Percentiles rank a stretch among this genome's conserved stretches.
Conservation (phyloP, 805 yeast species). For the Saturnispora galanensis region DNA sequence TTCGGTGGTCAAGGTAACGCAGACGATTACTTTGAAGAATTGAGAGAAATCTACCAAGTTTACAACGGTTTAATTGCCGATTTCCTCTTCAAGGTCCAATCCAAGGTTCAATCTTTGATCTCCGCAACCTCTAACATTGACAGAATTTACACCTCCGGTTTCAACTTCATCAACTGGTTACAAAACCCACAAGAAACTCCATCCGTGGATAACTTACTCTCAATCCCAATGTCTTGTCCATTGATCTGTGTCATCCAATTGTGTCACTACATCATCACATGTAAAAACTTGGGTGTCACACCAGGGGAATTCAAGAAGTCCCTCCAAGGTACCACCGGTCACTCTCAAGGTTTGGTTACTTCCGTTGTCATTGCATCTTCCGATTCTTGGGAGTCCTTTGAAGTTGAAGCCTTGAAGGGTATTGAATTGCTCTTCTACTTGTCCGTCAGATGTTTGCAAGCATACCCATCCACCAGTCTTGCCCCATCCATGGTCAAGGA, state of each 20-base stretch:
- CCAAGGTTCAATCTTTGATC: constrained; percentile 56
- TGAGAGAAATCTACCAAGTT: constrained; percentile 70
- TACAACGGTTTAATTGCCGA: constrained; percentile 70
- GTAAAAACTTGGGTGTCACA: constrained; percentile 70
- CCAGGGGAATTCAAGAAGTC: constrained; percentile 79
- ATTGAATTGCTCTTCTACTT: constrained; percentile 81
- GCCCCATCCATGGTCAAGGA: constrained; percentile 92
- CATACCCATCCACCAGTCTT: constrained; percentile 87
- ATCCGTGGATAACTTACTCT: constrained; percentile 73
- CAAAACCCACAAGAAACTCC: constrained; percentile 80
- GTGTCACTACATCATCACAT: constrained; percentile 84
- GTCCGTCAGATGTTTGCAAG: constrained; percentile 84
- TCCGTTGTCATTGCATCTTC: constrained; percentile 83
- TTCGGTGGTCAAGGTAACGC: constrained; percentile 99
- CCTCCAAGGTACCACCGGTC: constrained; percentile 76
- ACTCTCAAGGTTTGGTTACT: constrained; percentile 85
- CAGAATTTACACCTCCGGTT: constrained; percentile 88
- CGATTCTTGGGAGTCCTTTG: constrained; percentile 79
- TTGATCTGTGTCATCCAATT: constrained; percentile 92
- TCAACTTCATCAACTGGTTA: constrained; percentile 83
- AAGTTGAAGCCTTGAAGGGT: constrained; percentile 62
- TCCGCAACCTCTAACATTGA: constrained; percentile 66
- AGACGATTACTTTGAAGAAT: constrained; percentile 94
- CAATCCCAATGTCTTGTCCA: constrained; percentile 95
- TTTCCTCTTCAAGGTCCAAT: constrained; percentile 60